Base-by-base conservation (phyloP, 371 early-diverging fungal genomes). In the Lichtheimia hyalospora region DNA sequence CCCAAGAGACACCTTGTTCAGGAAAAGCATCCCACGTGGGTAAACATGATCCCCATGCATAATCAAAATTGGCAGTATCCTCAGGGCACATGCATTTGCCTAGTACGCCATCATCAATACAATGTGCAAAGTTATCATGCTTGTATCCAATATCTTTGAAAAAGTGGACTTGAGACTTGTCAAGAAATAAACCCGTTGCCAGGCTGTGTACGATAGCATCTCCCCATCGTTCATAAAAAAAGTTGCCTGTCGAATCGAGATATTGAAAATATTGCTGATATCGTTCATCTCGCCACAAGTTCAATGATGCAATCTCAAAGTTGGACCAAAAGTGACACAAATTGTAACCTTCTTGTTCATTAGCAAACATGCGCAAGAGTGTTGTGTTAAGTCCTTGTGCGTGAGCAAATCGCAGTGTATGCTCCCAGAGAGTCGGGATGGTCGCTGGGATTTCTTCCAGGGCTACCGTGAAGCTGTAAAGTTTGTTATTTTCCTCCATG, bases 181-280 rank as follows among this genome's bases (percentile, higher is more conserved):
- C 75, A 18, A 96, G 70, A 71, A 93, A 84, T 66, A 97, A 62
- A 2, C 89, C 90, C 1, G 89, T 90, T 1, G 93, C 96, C 18
- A 98, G 69, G n/a, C 93, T 92, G 62, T 96, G 97, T 1, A 97
- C 88, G 16, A 96, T 96, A 13, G 97, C 98, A 80, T 97, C 97
- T 12, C 97, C 97, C 97, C 97, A 97, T 65, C 94, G 77, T 66
- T 97, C 98, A 67, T 96, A 96, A 66, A 89, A 97, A 67, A 97
- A 97, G 27, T 89, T 94, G 6, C 94, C 93, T 4, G 85, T 73
- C 28, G 69, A 62, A 65, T 97, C 97, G 27, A 97, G 77, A 53
- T 82, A 85, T 50, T 89, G 74, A 60, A 97, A 95, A 66, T 90
- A 94, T 39, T 63, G 62, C 56, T 75, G 75, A 70, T 96, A 96